Percentiles rank a stretch among this genome's conserved stretches.
Conservation (phyloP, 1,284 basidiomycete species). For the Sanghuangporus weigelae region DNA sequence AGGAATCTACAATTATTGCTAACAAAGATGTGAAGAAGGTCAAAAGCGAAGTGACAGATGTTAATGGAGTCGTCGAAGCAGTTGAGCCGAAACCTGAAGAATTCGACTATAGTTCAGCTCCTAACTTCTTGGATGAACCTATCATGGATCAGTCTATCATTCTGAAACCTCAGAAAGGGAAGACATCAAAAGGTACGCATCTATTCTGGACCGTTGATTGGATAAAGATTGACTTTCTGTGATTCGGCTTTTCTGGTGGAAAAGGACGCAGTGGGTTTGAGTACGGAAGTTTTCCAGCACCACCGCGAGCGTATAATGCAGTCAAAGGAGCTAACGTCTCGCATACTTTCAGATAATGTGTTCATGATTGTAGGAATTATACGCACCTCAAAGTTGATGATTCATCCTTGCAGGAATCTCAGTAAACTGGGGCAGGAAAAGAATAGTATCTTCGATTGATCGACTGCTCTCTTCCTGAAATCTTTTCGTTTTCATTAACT, state of each 20-base stretch:
- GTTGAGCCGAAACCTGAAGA: constrained; percentile 31
- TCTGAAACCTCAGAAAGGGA: constrained; percentile 41
- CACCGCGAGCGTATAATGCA: constrained; percentile 64
- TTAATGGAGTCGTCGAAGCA: constrained; percentile 18
- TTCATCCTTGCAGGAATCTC: background rate
- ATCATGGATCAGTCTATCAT: constrained; percentile 31
- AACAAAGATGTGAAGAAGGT: constrained; percentile 21
- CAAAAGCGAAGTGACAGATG: constrained; percentile 21
- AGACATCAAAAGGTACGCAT: constrained; percentile 37
- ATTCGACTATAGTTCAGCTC: constrained; percentile 73
- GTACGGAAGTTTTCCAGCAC: constrained; percentile 59
- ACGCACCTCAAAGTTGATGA: background rate
- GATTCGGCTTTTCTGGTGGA: background rate
- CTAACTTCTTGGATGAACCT: constrained; percentile 72
- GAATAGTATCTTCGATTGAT: background rate
- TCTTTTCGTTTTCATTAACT: background rate
- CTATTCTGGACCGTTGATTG: no score
- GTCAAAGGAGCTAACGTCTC: constrained; percentile 67
- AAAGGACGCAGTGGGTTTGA: constrained; percentile 32
- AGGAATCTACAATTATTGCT: constrained; percentile 13
- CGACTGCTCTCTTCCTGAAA: background rate
- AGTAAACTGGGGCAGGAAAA: background rate
- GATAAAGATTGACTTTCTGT: background rate
- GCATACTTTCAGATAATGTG: constrained; percentile 54
- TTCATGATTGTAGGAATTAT: background rate